Conservation (phyloP, 345 rosid species). For the Alliaria petiolata region DNA sequence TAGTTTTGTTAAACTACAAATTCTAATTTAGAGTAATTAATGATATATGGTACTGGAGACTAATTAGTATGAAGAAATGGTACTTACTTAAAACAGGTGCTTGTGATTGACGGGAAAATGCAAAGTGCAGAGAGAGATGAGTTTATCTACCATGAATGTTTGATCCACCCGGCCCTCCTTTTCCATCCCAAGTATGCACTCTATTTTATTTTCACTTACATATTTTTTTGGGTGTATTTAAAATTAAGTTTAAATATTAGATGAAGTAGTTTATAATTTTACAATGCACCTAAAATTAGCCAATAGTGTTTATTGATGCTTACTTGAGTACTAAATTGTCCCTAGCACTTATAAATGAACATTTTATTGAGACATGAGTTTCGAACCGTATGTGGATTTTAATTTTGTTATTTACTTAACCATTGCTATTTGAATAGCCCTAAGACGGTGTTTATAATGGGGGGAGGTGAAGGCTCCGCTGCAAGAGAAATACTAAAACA, state of each 20-base stretch:
- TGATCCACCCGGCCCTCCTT: slow-evolving; percentile 82
- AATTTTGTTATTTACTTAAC: not conserved
- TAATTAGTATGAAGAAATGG: not conserved
- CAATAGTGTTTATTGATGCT: not conserved
- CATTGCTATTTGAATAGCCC: slow-evolving; percentile 49
- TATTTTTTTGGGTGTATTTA: not conserved
- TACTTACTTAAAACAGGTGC: slow-evolving; percentile 41
- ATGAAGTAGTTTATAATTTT: not conserved
- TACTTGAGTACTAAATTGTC: no score
- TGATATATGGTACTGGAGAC: not conserved
- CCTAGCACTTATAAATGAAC: not conserved
- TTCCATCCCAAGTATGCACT: slow-evolving; percentile 60
- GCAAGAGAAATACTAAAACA: slow-evolving; percentile 95
- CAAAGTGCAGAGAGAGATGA: slow-evolving; percentile 97
- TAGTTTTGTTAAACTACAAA: not conserved
- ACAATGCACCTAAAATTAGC: not conserved
- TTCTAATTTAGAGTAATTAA: not conserved
- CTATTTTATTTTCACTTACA: not conserved
- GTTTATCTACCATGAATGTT: slow-evolving; percentile 89
- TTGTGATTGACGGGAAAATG: slow-evolving; percentile 96
- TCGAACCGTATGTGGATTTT: not conserved
- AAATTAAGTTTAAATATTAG: not conserved
- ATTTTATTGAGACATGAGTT: not conserved
- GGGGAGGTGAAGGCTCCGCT: slow-evolving; percentile 99
- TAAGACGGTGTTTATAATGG: slow-evolving; percentile 74